These are phyloP conservation scores for Trametes cinnabarina DNA, from an alignment of 768 basidiomycete species.

Conservation along the genomic window DNA sequence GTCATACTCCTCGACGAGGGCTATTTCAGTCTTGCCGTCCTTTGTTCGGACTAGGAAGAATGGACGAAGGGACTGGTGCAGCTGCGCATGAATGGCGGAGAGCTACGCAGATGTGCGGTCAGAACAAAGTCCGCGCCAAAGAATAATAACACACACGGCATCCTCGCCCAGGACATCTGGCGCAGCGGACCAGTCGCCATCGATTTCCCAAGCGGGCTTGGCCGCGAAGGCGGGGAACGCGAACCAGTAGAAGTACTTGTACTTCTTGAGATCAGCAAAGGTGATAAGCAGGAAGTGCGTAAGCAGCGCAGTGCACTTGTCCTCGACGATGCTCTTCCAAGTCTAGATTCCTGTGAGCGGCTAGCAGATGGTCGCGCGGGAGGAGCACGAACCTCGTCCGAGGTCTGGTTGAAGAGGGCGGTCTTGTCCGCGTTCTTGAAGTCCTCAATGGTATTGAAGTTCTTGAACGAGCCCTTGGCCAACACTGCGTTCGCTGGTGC, in stretches of 20 bases:
- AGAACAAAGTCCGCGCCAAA: too few species aligned
- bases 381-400: conserved; percentile 53
- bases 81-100: conserved; percentile 47
- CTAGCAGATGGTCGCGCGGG: background rate
- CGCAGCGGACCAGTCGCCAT: conserved; percentile 58
- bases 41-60: conserved; percentile 62
- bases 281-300: conserved; percentile 87
- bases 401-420: conserved; percentile 72
- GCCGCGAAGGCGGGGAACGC: conserved; percentile 90
- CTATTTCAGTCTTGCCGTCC: conserved; percentile 39
- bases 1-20: conserved; percentile 54
- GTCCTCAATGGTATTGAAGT: conserved; percentile 96
- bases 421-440: conserved; percentile 90
- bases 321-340: conserved; percentile 58
- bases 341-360: conserved; percentile 44
- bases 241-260: conserved; percentile 98
- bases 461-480: conserved; percentile 74
- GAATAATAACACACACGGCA: conserved; percentile 34
- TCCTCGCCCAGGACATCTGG: conserved; percentile 41
- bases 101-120: conserved; percentile 38
- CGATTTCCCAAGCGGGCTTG: conserved; percentile 88
- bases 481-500: conserved; percentile 46
- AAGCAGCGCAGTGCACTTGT: conserved; percentile 54
- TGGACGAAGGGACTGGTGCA: conserved; percentile 41
- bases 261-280: conserved; percentile 97